These are phyloP conservation scores for Saccharomycopsis javanensis DNA, from an alignment of 805 yeast species.

Conservation along the genomic window DNA sequence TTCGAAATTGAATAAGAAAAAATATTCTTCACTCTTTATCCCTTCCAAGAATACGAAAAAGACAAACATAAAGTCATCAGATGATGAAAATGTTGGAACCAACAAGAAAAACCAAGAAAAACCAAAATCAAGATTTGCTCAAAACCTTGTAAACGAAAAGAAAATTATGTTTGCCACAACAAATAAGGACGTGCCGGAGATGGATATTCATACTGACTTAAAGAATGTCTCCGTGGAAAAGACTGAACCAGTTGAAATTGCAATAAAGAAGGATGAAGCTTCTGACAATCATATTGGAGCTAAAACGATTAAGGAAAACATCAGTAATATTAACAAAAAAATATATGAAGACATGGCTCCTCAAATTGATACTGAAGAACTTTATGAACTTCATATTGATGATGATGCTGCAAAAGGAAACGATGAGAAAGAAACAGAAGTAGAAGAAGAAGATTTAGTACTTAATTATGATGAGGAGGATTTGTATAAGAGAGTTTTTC, in stretches of 20 bases:
- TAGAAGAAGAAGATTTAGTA: constrained; percentile 8
- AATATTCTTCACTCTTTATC: neutral
- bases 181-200: neutral
- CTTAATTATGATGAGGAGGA: constrained; percentile 14
- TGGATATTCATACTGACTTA: neutral
- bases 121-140: neutral
- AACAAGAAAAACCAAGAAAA: neutral
- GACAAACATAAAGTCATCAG: neutral
- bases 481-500: constrained; percentile 15
- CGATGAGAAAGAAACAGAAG: constrained; percentile 4
- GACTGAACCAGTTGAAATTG: neutral
- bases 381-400: constrained; percentile 9
- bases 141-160: neutral
- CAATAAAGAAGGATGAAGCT: neutral
- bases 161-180: neutral
- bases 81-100: neutral
- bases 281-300: neutral
- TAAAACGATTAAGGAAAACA: neutral
- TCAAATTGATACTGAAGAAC: constrained; percentile 14
- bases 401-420: constrained; percentile 7
- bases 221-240: neutral
- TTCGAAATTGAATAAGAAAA: neutral
- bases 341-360: constrained; percentile 2
- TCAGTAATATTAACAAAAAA: neutral
- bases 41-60: neutral